Percentiles rank a stretch among this genome's conserved stretches.
These are phyloP conservation scores for Fusarium aywerte DNA, from an alignment of 2,329 filamentous ascomycete genomes.

Conservation along the genomic window DNA sequence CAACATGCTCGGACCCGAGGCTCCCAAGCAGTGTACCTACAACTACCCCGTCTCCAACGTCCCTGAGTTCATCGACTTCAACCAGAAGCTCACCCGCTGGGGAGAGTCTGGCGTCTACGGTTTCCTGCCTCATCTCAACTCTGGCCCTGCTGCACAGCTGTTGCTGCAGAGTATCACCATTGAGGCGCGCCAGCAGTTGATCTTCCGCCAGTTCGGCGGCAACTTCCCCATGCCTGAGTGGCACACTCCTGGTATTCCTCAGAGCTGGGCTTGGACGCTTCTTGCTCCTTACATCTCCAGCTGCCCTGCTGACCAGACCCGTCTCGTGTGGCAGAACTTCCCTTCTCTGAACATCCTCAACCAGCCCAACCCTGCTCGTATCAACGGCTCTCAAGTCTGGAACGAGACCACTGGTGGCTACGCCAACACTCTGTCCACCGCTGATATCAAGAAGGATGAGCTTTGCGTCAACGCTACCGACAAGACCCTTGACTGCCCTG, in stretches of 20 bases:
- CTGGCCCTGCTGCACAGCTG: slow-evolving; percentile 77
- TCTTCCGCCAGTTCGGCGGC: slow-evolving; percentile 84
- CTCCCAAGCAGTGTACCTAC: slow-evolving; percentile 81
- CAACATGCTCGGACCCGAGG: slow-evolving; percentile 78
- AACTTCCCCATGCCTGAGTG: slow-evolving; percentile 85
- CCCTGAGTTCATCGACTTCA: slow-evolving; percentile 83
- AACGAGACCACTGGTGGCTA: slow-evolving; percentile 73
- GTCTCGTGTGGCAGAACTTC: slow-evolving; percentile 87
- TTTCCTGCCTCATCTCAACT: slow-evolving; percentile 81
- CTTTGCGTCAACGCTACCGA: slow-evolving; percentile 68
- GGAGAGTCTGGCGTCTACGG: slow-evolving; percentile 85
- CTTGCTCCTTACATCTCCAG: slow-evolving; percentile 83
- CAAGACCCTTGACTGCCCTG: slow-evolving; percentile 66
- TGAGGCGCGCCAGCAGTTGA: slow-evolving; percentile 84
- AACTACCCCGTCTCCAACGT: slow-evolving; percentile 82
- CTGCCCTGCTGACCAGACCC: slow-evolving; percentile 78
- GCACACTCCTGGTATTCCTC: slow-evolving; percentile 82
- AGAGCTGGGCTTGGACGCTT: slow-evolving; percentile 86
- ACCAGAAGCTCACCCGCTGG: slow-evolving; percentile 84
- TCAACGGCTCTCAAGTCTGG: slow-evolving; percentile 69
- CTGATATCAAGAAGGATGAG: slow-evolving; percentile 56
- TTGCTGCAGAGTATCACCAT: slow-evolving; percentile 80
- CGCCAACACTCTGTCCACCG: slow-evolving; percentile 64
- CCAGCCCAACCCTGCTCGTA: slow-evolving; percentile 77
- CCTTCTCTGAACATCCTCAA: slow-evolving; percentile 77